Conservation (phyloP, 305 asterid genomes). For the Fraxinus velutina region DNA sequence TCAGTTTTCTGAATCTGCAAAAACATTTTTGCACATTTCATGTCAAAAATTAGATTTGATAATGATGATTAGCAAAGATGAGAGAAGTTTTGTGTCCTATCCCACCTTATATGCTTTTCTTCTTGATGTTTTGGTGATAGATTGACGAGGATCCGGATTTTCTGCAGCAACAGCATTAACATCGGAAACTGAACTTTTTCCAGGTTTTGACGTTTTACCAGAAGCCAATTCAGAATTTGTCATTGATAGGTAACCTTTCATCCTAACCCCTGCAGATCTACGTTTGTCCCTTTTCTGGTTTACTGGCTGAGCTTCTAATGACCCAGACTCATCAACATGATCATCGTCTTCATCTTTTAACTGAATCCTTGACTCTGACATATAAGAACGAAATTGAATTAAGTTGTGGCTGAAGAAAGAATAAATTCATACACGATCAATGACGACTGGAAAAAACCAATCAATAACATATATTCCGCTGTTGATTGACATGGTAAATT, state of each 20-base stretch:
- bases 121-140: constrained; percentile 42
- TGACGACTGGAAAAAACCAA: constrained; percentile 13
- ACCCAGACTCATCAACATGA: constrained; percentile 65
- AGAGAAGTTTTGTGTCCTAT: constrained; percentile 1
- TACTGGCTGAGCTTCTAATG: constrained; percentile 47
- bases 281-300: constrained; percentile 52
- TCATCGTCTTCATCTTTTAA: constrained; percentile 49
- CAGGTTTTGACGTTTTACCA: constrained; percentile 47
- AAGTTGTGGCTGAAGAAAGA: constrained; percentile 6
- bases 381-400: constrained; percentile 20
- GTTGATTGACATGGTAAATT: constrained; percentile 5
- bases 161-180: constrained; percentile 47
- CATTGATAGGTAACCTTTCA: constrained; percentile 37
- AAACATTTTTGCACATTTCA: constrained; percentile 13
- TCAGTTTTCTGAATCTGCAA: constrained; percentile 58
- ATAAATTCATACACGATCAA: constrained; percentile 19
- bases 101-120: constrained; percentile 62
- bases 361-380: constrained; percentile 49
- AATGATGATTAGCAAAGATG: constrained; percentile 20
- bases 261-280: constrained; percentile 39
- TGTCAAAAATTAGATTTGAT: constrained; percentile 24
- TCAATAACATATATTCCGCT: not conserved
- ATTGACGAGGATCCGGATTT: constrained; percentile 43
- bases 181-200: constrained; percentile 38
- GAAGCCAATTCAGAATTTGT: constrained; percentile 50